These are phyloP conservation scores for Colletotrichum musicola DNA, from an alignment of 2,329 filamentous ascomycete species.

Conservation along the genomic window DNA sequence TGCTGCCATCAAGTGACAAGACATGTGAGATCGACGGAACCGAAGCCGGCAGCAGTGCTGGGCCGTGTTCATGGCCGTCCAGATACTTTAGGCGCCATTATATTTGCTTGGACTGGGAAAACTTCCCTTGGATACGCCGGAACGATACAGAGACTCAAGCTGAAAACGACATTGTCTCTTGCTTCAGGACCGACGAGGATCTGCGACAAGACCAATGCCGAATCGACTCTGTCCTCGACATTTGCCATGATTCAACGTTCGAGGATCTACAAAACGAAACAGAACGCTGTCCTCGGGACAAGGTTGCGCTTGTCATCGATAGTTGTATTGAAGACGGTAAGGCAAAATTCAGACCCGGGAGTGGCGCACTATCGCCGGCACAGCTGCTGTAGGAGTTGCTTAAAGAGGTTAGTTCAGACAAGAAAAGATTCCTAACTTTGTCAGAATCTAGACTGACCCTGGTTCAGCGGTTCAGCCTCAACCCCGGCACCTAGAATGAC, in stretches of 20 bases:
- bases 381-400: background rate
- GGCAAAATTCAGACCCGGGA: background rate
- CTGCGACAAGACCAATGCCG: background rate
- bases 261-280: background rate
- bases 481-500: no score
- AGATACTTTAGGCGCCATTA: background rate
- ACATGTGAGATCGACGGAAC: no score
- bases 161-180: background rate
- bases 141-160: background rate
- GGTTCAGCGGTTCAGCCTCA: no score
- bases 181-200: background rate
- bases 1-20: no score
- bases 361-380: background rate
- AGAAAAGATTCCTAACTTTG: no score
- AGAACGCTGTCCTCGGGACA: background rate
- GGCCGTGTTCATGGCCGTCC: background rate
- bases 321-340: background rate
- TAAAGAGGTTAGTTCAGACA: background rate
- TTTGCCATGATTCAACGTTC: background rate
- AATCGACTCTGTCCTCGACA: background rate
- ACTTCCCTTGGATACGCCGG: background rate
- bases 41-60: background rate
- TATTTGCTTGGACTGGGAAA: background rate
- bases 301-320: conserved; percentile 3
- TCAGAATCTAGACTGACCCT: no score